These are phyloP conservation scores for Porphyra umbilicalis DNA, from an alignment of 31 red algal genomes.

Conservation along the genomic window DNA sequence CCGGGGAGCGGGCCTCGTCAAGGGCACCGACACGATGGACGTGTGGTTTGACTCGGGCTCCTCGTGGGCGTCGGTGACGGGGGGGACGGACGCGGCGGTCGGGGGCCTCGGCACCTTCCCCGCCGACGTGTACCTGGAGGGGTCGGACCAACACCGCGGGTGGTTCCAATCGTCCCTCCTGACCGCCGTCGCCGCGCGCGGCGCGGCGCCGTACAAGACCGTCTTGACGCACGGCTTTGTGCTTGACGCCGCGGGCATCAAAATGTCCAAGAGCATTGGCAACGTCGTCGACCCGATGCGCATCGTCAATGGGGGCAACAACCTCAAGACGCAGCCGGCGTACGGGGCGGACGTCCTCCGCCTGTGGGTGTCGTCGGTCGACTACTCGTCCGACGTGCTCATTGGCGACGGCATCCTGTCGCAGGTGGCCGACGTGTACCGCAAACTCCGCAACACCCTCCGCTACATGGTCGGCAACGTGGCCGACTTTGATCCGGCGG, in stretches of 20 bases:
- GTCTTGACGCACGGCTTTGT: conserved; percentile 99
- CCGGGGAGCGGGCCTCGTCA: conserved; percentile 51
- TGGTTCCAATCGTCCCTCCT: conserved; percentile 99
- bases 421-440: conserved; percentile 85
- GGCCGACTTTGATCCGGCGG: conserved; percentile 51
- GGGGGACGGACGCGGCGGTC: conserved; percentile 5
- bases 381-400: conserved; percentile 90
- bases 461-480: conserved; percentile 94
- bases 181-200: conserved; percentile 79
- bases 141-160: conserved; percentile 97
- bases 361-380: conserved; percentile 89
- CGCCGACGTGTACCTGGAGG: conserved; percentile 97
- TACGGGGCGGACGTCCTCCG: conserved; percentile 93
- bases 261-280: conserved; percentile 97
- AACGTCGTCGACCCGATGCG: conserved; percentile 90
- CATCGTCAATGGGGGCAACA: conserved; percentile 84
- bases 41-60: conserved; percentile 99
- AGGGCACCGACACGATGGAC: conserved; percentile 97
- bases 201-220: conserved; percentile 76
- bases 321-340: conserved; percentile 81
- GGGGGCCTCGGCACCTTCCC: conserved; percentile 11
- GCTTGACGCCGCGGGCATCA: conserved; percentile 93
- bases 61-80: conserved; percentile 86
- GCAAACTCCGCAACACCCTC: conserved; percentile 94
- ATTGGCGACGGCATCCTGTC: conserved; percentile 82